Evolutionary conservation across 768 basidiomycete genomes (phyloP).

Genomic region (Mycena leptocephala): DNA sequence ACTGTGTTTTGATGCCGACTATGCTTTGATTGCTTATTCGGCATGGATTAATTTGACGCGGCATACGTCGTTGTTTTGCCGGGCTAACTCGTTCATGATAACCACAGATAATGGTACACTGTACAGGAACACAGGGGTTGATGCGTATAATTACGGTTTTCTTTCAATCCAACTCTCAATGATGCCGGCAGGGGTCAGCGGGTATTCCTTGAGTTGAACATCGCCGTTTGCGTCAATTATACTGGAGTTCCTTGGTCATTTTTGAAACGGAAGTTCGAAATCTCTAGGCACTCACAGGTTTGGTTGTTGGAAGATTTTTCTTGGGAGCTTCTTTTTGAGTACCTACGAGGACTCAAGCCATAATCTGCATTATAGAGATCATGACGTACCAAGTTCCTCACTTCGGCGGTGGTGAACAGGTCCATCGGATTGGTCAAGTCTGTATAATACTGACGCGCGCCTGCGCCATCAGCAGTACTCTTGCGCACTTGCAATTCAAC

Average conservation of each 20-base stretch:
- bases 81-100: background rate
- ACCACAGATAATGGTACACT: background rate
- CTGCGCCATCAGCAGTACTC: constrained; percentile 88
- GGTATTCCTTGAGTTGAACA: constrained; percentile 86
- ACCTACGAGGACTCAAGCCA: no score
- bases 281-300: constrained; percentile 72
- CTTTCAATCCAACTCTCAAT: constrained; percentile 90
- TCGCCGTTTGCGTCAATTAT: constrained; percentile 69
- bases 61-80: no score
- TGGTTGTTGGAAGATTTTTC: constrained; percentile 90
- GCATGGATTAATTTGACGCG: no score
- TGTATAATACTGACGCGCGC: constrained; percentile 87
- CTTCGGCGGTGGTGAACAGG: constrained; percentile 77
- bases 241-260: no score
- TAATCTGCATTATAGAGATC: no score
- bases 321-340: constrained; percentile 78
- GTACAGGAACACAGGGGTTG: constrained; percentile 1
- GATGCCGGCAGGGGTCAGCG: constrained; percentile 78
- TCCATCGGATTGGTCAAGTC: constrained; percentile 77
- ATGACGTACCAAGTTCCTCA: constrained; percentile 83
- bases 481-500: constrained; percentile 88
- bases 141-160: constrained; percentile 53
- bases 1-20: background rate
- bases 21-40: no score
- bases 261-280: no score